Evolutionary conservation across 2,329 filamentous ascomycete genomes (phyloP).

Genomic region (Cladorrhinum sp.): DNA sequence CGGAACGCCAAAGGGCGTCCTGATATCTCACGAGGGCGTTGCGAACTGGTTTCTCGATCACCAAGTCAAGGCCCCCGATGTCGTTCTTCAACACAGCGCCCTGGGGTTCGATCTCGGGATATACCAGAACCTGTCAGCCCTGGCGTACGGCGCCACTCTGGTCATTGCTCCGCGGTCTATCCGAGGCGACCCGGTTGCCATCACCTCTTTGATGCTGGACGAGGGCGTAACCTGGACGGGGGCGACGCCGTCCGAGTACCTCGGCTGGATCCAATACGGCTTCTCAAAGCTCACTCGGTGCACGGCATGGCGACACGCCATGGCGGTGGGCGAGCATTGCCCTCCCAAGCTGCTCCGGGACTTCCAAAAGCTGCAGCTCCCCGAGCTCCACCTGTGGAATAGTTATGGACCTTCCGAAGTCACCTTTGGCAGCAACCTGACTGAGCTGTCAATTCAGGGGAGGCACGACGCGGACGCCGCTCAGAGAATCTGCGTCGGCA

Average conservation of each 20-base stretch:
- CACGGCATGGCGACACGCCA: neutral
- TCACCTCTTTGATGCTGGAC: neutral
- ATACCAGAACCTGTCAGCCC: neutral
- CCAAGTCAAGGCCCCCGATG: neutral
- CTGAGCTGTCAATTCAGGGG: neutral
- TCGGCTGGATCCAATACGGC: neutral
- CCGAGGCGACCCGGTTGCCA: neutral
- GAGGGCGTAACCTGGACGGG: constrained; percentile 1
- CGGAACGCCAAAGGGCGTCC: constrained; percentile 72
- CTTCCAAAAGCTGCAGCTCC: neutral
- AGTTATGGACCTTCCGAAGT: constrained; percentile 4
- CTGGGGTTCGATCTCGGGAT: neutral
- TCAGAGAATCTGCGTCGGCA: neutral
- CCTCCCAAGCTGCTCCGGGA: neutral
- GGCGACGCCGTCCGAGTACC: constrained; percentile 1
- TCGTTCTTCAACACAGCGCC: constrained; percentile 1
- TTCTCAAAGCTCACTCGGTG: neutral
- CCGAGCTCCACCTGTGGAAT: neutral
- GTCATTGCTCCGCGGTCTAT: neutral
- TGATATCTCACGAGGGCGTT: constrained; percentile 27
- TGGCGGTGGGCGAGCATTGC: neutral
- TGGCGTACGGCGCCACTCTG: neutral
- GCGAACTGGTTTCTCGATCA: neutral
- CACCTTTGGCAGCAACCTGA: neutral
- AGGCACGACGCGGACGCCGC: neutral